Base-by-base conservation (phyloP, 2,329 filamentous ascomycete genomes). In the Epichloe aotearoae region DNA sequence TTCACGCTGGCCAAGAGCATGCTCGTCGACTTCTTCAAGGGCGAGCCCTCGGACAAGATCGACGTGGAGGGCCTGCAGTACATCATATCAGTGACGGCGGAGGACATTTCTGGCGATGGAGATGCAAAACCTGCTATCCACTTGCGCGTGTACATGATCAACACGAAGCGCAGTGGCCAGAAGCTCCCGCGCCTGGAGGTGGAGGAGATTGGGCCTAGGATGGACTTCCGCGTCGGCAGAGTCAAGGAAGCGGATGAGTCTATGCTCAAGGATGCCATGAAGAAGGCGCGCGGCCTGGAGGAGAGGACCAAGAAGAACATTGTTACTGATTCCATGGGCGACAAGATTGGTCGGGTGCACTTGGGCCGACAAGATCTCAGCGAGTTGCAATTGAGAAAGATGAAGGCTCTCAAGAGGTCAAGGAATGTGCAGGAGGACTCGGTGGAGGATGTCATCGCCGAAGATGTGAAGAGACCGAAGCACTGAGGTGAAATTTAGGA, bases 21-120 rank as follows among this genome's bases (percentile, higher is more conserved):
- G 64, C 78, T 98, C 53, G 71, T 88, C 54, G 93, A 98, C 69
- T 83, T 97, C 63, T 97, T 98, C 76, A 84, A 84, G 66, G 90
- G 89, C 44, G 71, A 75, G 43, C 76, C 84, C 5, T 76, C 83
- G 14, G 77, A 83, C 63, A 88, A 87, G 71, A 83, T 98, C 52
- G 93, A 98, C 69, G 91, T 97, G 50, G 89, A 95, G 69, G 93
- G 93, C 19, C 71, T 98, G 62, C 90, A 95, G 69, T 95, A 95
- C 71, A 77, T 95, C 58, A 78, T 98, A 54, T 84, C 83, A 62
- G 79, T 96, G 58, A 82, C 79, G 30, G 89, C 88, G 4, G 83
- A 86, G 58, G 86, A 91, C 61, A 69, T 64, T 11, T 60, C 62
- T 20, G 67, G 67, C 55, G 62, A 65, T 50, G 62, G 66, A 20